Percentiles rank a stretch among this genome's conserved stretches.
These are phyloP conservation scores for Marchantia polymorpha DNA, from an alignment of 225 moss, liverwort and hornwort genomes.

Conservation along the genomic window DNA sequence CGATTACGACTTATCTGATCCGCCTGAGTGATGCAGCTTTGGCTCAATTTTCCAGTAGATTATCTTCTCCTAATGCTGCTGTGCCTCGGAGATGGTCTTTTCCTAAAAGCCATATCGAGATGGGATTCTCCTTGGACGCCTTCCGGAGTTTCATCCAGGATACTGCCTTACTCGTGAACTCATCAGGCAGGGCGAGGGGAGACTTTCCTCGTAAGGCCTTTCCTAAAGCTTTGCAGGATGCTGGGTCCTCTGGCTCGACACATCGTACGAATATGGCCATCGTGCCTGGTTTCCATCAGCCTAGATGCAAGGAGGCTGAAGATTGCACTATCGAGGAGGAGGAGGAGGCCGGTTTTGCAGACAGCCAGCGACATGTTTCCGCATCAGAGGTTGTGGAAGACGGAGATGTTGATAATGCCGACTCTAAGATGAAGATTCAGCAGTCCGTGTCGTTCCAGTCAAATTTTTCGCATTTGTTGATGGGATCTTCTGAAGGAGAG, in stretches of 20 bases:
- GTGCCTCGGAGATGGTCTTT: not conserved
- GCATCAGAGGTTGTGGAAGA: not conserved
- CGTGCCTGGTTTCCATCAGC: not conserved
- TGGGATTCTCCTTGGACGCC: not conserved
- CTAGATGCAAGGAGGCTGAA: not conserved
- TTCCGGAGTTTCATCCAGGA: not conserved
- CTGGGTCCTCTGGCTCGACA: not conserved
- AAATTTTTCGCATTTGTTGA: not conserved
- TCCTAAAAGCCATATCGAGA: not conserved
- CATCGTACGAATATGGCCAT: not conserved
- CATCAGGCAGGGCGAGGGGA: not conserved
- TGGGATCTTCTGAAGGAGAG: not conserved
- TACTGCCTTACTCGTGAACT: conserved; percentile 1
- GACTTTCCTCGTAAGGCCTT: not conserved
- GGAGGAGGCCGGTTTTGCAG: not conserved
- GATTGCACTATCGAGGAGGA: not conserved
- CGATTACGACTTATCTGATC: conserved; percentile 30
- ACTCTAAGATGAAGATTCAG: no score
- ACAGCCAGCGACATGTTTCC: no score
- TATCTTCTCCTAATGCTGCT: not conserved
- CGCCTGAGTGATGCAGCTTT: conserved; percentile 18
- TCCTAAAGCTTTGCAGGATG: not conserved
- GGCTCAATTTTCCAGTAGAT: not conserved
- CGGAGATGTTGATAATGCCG: not conserved
- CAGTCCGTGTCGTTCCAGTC: no score